Evolutionary conservation across 2,329 filamentous ascomycete genomes (phyloP), one percentile per base, ranked within the genome.

Genomic region (Trichophaea hybrida): DNA sequence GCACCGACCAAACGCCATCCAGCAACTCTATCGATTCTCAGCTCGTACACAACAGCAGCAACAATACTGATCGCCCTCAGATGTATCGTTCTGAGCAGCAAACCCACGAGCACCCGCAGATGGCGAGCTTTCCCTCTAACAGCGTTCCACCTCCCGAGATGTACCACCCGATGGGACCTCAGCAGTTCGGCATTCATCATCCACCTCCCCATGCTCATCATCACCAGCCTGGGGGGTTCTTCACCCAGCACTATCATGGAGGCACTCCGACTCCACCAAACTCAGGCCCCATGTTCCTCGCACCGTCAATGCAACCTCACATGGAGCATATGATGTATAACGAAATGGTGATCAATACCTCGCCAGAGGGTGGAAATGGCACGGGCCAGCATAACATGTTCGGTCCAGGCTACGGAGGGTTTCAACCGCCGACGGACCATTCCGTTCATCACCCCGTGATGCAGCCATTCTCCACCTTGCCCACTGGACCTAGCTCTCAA

Each of bases 221-320:
- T 15, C 43, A 60, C 24, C 60, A 60, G 8, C 59, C 59, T 40
- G 34, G 43, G 5, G 60, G 61, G 33, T 43, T 62, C 46, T 49
- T 48, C n/a, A 51, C 56, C 32, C 57, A 59, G 7, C 44, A 43
- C n/a, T 64, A 61, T 24, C 56, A 57, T 7, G 50, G 59, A 5
- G 58, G 53, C 17, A 61, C 51, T 35, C 59, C 63, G 56, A 65
- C 63, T 6, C 63, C 63, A 31, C 63, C 63, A 15, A 63, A 63
- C 33, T 60, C 63, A 33, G 63, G 61, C 31, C 55, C 61, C 13
- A 33, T 64, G 49, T 59, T 61, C 56, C 49, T 61, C n/a, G 53
- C 59, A 1, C 63, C 63, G 32, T 56, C 48, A 5, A 61, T 65
- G n/a, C 61, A 59, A 46, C 37, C 61, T 54, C 17, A 17, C 56